Evolutionary conservation across 768 basidiomycete species (phyloP).

Genomic region (Porphyrellus cyaneotinctus): DNA sequence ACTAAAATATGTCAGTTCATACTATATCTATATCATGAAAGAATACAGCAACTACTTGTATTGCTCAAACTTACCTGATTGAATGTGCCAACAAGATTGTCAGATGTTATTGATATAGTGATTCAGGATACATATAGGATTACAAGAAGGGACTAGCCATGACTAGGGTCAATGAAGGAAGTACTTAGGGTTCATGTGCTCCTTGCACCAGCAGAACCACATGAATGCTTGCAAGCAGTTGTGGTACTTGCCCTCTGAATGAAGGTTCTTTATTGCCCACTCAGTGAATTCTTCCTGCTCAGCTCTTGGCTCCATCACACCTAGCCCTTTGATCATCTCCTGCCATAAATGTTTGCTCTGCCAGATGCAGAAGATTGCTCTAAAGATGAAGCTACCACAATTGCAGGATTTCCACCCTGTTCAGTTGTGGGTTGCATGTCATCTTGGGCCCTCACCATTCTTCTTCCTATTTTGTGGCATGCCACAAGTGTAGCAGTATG

Average conservation of each 20-base stretch:
- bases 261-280: not conserved
- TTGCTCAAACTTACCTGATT: too few species aligned
- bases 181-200: not conserved
- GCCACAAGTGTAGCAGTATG: not conserved
- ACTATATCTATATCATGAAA: too few species aligned
- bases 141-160: too few species aligned
- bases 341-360: not conserved
- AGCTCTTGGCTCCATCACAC: not conserved
- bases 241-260: slow-evolving; percentile 1
- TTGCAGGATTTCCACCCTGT: fast-evolving
- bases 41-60: too few species aligned
- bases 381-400: not conserved
- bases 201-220: slow-evolving; percentile 1
- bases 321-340: not conserved
- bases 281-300: not conserved
- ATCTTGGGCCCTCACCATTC: not conserved
- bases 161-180: too few species aligned
- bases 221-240: slow-evolving; percentile 7
- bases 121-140: too few species aligned
- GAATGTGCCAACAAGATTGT: too few species aligned
- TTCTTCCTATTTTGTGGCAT: not conserved
- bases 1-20: too few species aligned
- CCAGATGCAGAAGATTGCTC: not conserved
- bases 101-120: too few species aligned
- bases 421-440: not conserved